Base-by-base conservation (phyloP, 805 yeast species). In the Cephaloascus fragrans region DNA sequence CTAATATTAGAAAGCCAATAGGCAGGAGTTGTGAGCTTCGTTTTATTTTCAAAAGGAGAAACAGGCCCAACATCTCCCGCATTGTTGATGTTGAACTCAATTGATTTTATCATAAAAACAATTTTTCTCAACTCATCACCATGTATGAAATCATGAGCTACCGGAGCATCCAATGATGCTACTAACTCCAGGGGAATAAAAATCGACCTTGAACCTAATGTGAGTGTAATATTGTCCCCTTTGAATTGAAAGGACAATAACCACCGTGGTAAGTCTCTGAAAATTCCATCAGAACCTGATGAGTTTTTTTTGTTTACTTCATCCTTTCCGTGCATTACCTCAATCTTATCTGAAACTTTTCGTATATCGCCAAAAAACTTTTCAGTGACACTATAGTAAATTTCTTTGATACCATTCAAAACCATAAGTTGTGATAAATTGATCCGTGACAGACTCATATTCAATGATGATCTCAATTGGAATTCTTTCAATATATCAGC, bases 181-280 rank as follows among this genome's bases (percentile, higher is more conserved):
- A 31, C 8, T 16, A 8, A n/a, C 6, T 35, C 37, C 3, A 33
- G 35, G 18, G 60, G 64, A 5, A 65, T 56, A 29, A 66, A 49
- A 1, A 65, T 59, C 5, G 70, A 64, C 17, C 69, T 47, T 2
- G 71, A 62, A 0, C 70, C 71, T 10, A 66, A 37, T 23, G 44
- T 39, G 3, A 67, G 32, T 8, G 44, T 44, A 18, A 50, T 31
- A 4, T 44, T 39, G n/a, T 41, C 37, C 14, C 56, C 20, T 5
- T 38, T 38, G 18, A 59, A 18, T 17, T 50, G 47, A 15, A 51
- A 38, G 10, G 53, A 56, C 2, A 58, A 42, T 12, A 66, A 39
- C 70, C 70, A 66, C 3, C 42, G 32, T 1, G 71, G 71, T 12
- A 62, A 44, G 18, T 48, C 35, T 6, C 39, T 39, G 43, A 60